These are phyloP conservation scores for Aspergillus sclerotioniger DNA, from an alignment of 495 filamentous ascomycete genomes.

Conservation along the genomic window DNA sequence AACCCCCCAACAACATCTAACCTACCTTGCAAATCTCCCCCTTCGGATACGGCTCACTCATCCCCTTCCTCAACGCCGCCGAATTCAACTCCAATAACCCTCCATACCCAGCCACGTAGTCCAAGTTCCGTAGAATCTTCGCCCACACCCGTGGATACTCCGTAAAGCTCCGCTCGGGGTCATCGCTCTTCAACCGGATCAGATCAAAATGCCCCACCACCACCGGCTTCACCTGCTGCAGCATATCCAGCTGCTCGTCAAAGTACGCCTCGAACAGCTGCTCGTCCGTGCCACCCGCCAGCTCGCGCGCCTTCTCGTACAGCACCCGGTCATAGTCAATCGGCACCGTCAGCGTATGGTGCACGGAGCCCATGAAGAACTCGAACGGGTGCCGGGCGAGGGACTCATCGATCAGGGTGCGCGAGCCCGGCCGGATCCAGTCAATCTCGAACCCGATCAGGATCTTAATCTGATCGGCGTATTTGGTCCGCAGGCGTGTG, in stretches of 20 bases:
- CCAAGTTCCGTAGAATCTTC: constrained; percentile 69
- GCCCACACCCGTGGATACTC: constrained; percentile 65
- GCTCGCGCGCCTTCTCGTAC: constrained; percentile 62
- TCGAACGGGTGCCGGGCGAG: constrained; percentile 65
- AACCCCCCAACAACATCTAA: constrained; percentile 15
- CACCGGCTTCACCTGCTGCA: constrained; percentile 66
- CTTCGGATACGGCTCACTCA: constrained; percentile 85
- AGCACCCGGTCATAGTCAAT: constrained; percentile 78
- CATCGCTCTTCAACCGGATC: constrained; percentile 73
- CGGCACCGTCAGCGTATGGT: constrained; percentile 80
- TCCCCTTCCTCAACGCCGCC: constrained; percentile 80
- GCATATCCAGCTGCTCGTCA: constrained; percentile 80
- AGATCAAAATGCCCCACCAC: constrained; percentile 95
- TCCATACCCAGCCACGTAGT: constrained; percentile 65
- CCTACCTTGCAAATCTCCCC: constrained; percentile 73
- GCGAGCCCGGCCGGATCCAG: constrained; percentile 75
- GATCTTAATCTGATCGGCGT: constrained; percentile 69
- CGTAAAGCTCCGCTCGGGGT: constrained; percentile 58
- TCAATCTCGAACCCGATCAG: constrained; percentile 91
- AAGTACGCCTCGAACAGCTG: constrained; percentile 77
- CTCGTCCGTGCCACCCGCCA: constrained; percentile 65
- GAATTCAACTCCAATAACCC: constrained; percentile 89
- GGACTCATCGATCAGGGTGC: constrained; percentile 54
- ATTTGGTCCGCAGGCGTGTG: constrained; percentile 63
- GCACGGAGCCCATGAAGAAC: constrained; percentile 86